phyloP scores from a whole-genome alignment of 2,329 filamentous ascomycete species.

The Phaeosphaeria sp. region DNA sequence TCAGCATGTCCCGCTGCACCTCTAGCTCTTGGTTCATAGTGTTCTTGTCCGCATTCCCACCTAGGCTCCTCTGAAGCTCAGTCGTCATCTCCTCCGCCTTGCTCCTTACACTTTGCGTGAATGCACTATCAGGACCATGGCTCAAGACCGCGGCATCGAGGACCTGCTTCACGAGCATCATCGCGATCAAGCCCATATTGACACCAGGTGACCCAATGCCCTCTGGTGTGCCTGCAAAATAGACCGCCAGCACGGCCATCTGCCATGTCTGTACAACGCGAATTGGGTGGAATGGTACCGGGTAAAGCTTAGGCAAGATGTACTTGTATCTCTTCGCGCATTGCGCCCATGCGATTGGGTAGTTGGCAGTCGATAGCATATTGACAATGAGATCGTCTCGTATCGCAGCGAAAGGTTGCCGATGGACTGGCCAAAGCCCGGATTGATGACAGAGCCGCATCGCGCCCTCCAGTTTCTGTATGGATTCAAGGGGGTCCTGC shows the following conservation, averaged over 20 bases:
- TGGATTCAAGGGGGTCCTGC: constrained; percentile 35
- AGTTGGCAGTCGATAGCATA: constrained; percentile 53
- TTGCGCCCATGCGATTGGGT: constrained; percentile 58
- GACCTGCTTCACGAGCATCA: constrained; percentile 53
- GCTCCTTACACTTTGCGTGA: constrained; percentile 48
- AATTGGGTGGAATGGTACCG: constrained; percentile 59
- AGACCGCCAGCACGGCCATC: constrained; percentile 47
- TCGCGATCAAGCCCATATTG: constrained; percentile 52
- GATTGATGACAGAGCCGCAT: constrained; percentile 52
- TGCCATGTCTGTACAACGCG: constrained; percentile 59
- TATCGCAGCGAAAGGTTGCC: constrained; percentile 63
- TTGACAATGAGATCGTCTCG: constrained; percentile 61
- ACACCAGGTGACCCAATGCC: constrained; percentile 38
- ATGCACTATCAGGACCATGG: constrained; percentile 52
- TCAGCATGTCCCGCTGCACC: constrained; percentile 32
- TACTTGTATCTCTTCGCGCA: constrained; percentile 59
- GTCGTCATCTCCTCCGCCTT: constrained; percentile 47
- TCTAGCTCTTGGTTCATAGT: constrained; percentile 34
- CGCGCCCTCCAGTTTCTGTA: constrained; percentile 46
- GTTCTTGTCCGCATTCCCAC: constrained; percentile 22
- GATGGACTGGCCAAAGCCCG: constrained; percentile 55
- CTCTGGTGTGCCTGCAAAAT: constrained; percentile 34
- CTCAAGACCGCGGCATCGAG: constrained; percentile 48
- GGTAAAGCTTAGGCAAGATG: constrained; percentile 61
- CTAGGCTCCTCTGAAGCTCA: constrained; percentile 26